Evolutionary conservation across 176 grass and related monocot species (phyloP), one percentile per base, ranked within the genome.

Genomic region (Alopecurus myosuroides): DNA sequence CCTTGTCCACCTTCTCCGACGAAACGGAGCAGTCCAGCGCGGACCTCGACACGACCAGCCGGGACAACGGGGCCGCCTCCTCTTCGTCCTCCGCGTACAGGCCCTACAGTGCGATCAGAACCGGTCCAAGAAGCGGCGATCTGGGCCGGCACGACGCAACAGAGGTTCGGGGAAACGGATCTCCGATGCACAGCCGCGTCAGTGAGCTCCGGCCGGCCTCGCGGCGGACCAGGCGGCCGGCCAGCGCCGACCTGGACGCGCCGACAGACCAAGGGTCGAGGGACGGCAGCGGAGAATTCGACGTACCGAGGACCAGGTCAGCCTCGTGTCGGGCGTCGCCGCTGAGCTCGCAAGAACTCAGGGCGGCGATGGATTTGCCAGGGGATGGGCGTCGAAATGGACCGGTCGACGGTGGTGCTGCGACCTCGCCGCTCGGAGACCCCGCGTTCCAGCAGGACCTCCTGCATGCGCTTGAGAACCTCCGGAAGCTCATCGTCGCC

Each of bases 401-500:
- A 33, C 11, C 74, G 56, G 29, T 13, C 15, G 12, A 13, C 11
- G 23, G 23, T 10, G 14, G 22, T 1, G 23, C 56, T 0, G 10
- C 56, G 17, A 79, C 57, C 2, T 87, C 88, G 80, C 84, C 75
- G 17, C 88, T 90, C 37, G 73, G 44, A 0, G 85, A 91, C 51
- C 85, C 89, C 20, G 48, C 69, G 76, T 91, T 91, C 85, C 81
- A 87, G 48, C 55, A 76, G 70, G 69, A 80, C 49, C 69, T 91
- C 75, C 40, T 91, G 13, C 89, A 61, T 30, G 89, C 89, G 25
- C 89, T 91, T 1, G 89, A 87, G 58, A 91, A 87, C 70, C 89
- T 91, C 69, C 85, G 81, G 2, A 61, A 67, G 81, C 67, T 91
- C 85, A 87, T 91, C 60, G 89, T 85, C 23, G 81, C 85, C 60